phyloP scores from a whole-genome alignment of 2,329 filamentous ascomycete species.

The Penicillium griseofulvum region DNA sequence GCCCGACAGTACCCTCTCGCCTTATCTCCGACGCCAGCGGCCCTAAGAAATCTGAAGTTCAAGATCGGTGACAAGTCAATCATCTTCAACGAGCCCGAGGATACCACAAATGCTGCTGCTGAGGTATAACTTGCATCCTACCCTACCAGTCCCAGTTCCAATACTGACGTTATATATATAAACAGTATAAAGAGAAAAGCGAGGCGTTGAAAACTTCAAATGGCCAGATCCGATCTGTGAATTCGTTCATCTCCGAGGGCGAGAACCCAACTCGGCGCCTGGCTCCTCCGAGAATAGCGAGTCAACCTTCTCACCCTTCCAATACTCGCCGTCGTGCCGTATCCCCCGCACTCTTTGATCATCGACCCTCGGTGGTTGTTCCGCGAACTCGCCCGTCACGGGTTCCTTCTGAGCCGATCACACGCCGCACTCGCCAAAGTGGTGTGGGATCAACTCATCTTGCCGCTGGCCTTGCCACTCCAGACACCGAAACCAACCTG shows the following conservation, averaged over 20 bases:
- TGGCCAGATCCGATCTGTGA: constrained; percentile 48
- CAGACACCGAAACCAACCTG: constrained; percentile 38
- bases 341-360: constrained; percentile 54
- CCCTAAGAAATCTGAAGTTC: constrained; percentile 74
- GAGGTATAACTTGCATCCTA: constrained; percentile 46
- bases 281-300: constrained; percentile 22
- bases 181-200: constrained; percentile 46
- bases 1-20: constrained; percentile 88
- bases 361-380: constrained; percentile 50
- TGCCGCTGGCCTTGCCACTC: constrained; percentile 39
- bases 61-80: constrained; percentile 62
- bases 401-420: constrained; percentile 51
- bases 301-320: constrained; percentile 22
- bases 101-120: constrained; percentile 52
- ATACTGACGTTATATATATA: constrained; percentile 10
- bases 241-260: constrained; percentile 44
- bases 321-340: constrained; percentile 49
- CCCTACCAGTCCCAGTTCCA: neutral
- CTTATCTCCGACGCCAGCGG: constrained; percentile 73
- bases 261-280: constrained; percentile 29
- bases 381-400: constrained; percentile 27
- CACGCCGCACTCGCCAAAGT: constrained; percentile 43
- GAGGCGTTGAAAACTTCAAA: constrained; percentile 47
- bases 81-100: constrained; percentile 62
- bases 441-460: constrained; percentile 28